Evolutionary conservation across 495 filamentous ascomycete species (phyloP).

Genomic region (Penicillium argentinense): DNA sequence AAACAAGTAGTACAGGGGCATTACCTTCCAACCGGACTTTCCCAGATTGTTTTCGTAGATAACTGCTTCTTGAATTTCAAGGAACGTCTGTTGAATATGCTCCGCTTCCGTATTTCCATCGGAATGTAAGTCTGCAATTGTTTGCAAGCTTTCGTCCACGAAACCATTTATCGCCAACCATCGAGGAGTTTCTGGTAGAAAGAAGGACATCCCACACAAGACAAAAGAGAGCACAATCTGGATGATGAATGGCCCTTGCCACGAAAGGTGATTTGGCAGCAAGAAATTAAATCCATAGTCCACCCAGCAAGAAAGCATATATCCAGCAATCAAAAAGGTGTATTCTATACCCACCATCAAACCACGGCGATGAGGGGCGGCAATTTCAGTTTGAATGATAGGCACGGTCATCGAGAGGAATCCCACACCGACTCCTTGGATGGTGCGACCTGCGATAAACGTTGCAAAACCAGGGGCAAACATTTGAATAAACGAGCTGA

Average conservation of each 20-base stretch:
- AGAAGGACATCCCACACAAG: slow-evolving; percentile 26
- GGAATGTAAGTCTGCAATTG: slow-evolving; percentile 29
- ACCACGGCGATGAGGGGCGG: slow-evolving; percentile 21
- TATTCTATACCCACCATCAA: slow-evolving; percentile 35
- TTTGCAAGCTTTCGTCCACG: slow-evolving; percentile 28
- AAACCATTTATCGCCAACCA: slow-evolving; percentile 33
- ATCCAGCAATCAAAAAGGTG: slow-evolving; percentile 28
- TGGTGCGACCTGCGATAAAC: slow-evolving; percentile 24
- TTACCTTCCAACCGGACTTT: slow-evolving; percentile 26
- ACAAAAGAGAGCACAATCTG: slow-evolving; percentile 26
- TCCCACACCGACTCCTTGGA: slow-evolving; percentile 18
- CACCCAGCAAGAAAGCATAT: slow-evolving; percentile 34
- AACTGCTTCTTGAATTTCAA: slow-evolving; percentile 31
- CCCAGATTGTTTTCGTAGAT: slow-evolving; percentile 27
- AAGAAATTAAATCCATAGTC: slow-evolving; percentile 35
- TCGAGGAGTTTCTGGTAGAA: slow-evolving; percentile 30
- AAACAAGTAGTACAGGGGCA: no score
- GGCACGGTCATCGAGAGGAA: slow-evolving; percentile 33
- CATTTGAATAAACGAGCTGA: slow-evolving; percentile 31
- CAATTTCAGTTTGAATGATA: slow-evolving; percentile 32
- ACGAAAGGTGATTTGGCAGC: slow-evolving; percentile 23
- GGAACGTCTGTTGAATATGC: slow-evolving; percentile 20
- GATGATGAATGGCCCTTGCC: slow-evolving; percentile 30
- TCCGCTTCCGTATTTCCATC: slow-evolving; percentile 22
- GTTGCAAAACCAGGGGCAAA: slow-evolving; percentile 29